Conservation (phyloP, 306 rosid species). For the barrel medic (Medicago truncatula) region MtrunA17r5.0-ANR NC_053045.1:12300501-12301000, state of each 20-base stretch:
- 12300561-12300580: conserved; percentile 71
- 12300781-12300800: too few species aligned
- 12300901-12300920: neutral
- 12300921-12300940: conserved; percentile 52
- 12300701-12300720: neutral
- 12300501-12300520: conserved; percentile 44
- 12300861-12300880: too few species aligned
- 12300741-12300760: too few species aligned
- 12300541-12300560: conserved; percentile 40
- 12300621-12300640: conserved; percentile 68
- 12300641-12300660: conserved; percentile 83
- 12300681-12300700: conserved; percentile 52
- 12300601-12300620: conserved; percentile 55
- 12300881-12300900: neutral
- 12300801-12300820: too few species aligned
- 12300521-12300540: conserved; percentile 94
- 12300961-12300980: conserved; percentile 73
- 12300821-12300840: too few species aligned
- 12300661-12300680: conserved; percentile 66
- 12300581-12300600: conserved; percentile 72
- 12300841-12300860: too few species aligned
- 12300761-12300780: too few species aligned
- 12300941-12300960: conserved; percentile 75
- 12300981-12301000: conserved; percentile 71
- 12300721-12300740: neutral